A percentile compares a stretch with the other conserved stretches of the same genome.
These are phyloP conservation scores for Carpinus fangiana DNA, from an alignment of 306 rosid species.

Conservation along the genomic window DNA sequence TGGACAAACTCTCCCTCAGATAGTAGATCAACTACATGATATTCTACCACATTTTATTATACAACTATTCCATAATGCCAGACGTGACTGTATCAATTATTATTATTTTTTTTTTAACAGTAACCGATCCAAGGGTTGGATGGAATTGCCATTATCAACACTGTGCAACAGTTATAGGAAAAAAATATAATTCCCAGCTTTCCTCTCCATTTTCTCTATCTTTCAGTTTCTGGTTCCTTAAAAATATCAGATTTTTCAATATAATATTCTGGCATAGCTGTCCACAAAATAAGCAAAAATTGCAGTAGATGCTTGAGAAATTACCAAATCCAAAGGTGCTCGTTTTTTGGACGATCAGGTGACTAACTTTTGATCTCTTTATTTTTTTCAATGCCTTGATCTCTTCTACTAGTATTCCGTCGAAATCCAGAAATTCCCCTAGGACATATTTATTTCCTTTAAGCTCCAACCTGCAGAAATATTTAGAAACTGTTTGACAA, in stretches of 20 bases:
- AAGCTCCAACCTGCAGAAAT: constrained; percentile 71
- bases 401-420: constrained; percentile 81
- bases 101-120: too few species aligned
- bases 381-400: constrained; percentile 56
- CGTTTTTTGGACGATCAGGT: constrained; percentile 55
- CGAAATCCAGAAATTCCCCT: constrained; percentile 90
- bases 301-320: constrained; percentile 17
- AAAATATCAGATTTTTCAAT: too few species aligned
- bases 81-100: too few species aligned
- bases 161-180: too few species aligned
- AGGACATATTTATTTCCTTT: constrained; percentile 69
- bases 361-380: constrained; percentile 79
- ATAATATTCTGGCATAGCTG: not conserved
- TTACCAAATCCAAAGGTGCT: constrained; percentile 97
- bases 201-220: too few species aligned
- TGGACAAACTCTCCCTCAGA: too few species aligned
- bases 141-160: too few species aligned
- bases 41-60: too few species aligned
- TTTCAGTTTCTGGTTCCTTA: not conserved
- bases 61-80: too few species aligned
- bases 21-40: too few species aligned
- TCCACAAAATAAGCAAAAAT: constrained; percentile 1
- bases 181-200: too few species aligned
- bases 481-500: constrained; percentile 2
- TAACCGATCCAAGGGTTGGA: too few species aligned